phyloP scores from a whole-genome alignment of 2,329 filamentous ascomycete species.

The Aspergillus chevalieri region DNA sequence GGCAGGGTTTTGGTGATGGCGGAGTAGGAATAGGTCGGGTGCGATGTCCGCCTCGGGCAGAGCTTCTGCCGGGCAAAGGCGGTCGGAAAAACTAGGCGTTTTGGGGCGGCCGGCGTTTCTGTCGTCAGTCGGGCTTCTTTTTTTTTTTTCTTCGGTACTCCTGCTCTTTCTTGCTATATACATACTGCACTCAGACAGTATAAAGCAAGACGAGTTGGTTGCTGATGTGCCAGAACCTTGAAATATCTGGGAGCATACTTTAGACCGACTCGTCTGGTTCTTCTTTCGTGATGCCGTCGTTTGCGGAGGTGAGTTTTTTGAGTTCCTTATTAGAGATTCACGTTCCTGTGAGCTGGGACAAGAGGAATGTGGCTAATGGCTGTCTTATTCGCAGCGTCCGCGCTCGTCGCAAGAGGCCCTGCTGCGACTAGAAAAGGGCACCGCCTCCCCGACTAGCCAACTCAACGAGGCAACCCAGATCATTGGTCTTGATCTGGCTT shows the following conservation, averaged over 20 bases:
- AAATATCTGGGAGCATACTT: neutral
- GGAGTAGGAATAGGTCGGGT: slow-evolving; percentile 18
- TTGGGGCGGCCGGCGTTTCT: slow-evolving; percentile 2
- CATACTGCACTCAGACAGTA: neutral
- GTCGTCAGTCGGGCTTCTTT: slow-evolving; percentile 13
- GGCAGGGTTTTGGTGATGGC: slow-evolving; percentile 7
- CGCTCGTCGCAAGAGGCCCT: slow-evolving; percentile 40
- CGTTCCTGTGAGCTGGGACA: neutral
- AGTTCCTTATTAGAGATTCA: slow-evolving; percentile 8
- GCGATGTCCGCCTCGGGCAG: slow-evolving; percentile 11
- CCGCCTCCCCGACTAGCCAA: slow-evolving; percentile 31
- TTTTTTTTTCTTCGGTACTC: slow-evolving; percentile 11
- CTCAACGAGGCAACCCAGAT: slow-evolving; percentile 40
- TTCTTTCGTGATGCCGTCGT: slow-evolving; percentile 27
- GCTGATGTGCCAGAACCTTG: slow-evolving; percentile 2
- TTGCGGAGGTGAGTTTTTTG: slow-evolving; percentile 32
- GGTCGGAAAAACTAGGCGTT: slow-evolving; percentile 33
- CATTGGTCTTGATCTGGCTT: slow-evolving; percentile 33
- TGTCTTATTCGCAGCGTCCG: slow-evolving; percentile 24
- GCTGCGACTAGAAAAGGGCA: slow-evolving; percentile 41
- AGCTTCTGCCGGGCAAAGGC: slow-evolving; percentile 28
- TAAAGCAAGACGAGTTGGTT: neutral
- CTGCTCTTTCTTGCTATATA: neutral
- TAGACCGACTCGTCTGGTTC: slow-evolving; percentile 9
- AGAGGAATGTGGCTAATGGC: neutral